A percentile compares a stretch with the other conserved stretches of the same genome.
These are phyloP conservation scores for Chionographis japonica DNA, from an alignment of 106 monocot genomes.

Conservation along the genomic window DNA sequence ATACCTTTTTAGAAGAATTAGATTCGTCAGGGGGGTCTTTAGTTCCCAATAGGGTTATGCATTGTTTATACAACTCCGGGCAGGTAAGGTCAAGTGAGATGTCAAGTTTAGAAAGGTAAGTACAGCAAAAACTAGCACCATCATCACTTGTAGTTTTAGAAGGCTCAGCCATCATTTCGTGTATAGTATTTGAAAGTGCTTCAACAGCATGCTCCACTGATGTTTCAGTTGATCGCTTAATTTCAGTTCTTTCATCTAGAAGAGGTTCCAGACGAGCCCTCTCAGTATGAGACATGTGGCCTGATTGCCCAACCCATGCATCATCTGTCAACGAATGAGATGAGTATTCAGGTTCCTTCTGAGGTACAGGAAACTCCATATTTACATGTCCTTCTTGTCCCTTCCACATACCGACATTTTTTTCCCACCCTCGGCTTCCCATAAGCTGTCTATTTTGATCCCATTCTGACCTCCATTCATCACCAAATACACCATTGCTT, in stretches of 20 bases:
- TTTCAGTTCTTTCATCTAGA: constrained; percentile 14
- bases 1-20: constrained; percentile 8
- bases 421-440: constrained; percentile 42
- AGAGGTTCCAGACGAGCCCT: constrained; percentile 12
- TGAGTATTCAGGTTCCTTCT: constrained; percentile 28
- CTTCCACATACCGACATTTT: constrained; percentile 35
- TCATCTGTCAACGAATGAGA: constrained; percentile 21
- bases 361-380: constrained; percentile 22
- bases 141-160: constrained; percentile 14
- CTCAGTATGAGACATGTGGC: constrained; percentile 13
- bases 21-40: not conserved
- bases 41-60: constrained; percentile 14
- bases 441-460: constrained; percentile 49
- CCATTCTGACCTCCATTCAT: constrained; percentile 61
- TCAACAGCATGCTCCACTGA: constrained; percentile 9
- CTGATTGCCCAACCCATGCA: constrained; percentile 17
- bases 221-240: constrained; percentile 18
- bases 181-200: not conserved
- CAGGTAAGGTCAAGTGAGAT: constrained; percentile 50
- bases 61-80: constrained; percentile 48
- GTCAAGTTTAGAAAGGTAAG: constrained; percentile 53
- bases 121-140: constrained; percentile 2
- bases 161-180: constrained; percentile 12
- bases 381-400: constrained; percentile 32
- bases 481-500: constrained; percentile 35